phyloP scores from a whole-genome alignment of 768 basidiomycete species.

The Boletus vinaceobasis region DNA sequence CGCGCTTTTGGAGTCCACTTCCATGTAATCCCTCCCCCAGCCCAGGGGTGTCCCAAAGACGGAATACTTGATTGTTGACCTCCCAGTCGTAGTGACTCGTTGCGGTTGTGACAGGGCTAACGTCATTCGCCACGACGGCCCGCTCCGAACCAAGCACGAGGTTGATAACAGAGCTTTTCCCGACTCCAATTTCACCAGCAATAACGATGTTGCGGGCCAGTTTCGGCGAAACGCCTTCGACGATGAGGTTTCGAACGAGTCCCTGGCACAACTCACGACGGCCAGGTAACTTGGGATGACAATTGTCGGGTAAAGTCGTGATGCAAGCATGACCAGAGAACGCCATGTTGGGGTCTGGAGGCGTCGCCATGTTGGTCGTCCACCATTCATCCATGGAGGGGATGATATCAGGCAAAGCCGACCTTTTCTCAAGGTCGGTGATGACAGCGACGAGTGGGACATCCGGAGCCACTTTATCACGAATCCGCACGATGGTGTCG shows the following conservation, averaged over 20 bases:
- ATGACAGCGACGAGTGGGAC: constrained; percentile 27
- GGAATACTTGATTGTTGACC: constrained; percentile 7
- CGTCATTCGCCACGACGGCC: constrained; percentile 15
- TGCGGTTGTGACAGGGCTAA: constrained; percentile 16
- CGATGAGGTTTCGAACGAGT: constrained; percentile 13
- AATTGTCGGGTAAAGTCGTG: constrained; percentile 20
- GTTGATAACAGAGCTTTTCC: constrained; percentile 29
- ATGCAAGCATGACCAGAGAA: constrained; percentile 29
- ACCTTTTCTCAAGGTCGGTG: constrained; percentile 34
- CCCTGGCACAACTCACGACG: constrained; percentile 17
- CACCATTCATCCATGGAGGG: constrained; percentile 39
- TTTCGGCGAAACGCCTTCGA: constrained; percentile 20
- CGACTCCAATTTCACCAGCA: constrained; percentile 27
- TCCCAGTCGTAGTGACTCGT: constrained; percentile 14
- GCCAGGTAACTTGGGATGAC: constrained; percentile 19
- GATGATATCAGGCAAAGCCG: constrained; percentile 11
- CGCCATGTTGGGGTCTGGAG: constrained; percentile 30
- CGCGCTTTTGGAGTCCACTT: constrained; percentile 13
- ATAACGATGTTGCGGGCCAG: constrained; percentile 23
- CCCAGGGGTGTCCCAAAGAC: constrained; percentile 32
- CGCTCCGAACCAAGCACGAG: constrained; percentile 24
- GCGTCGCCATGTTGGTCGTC: constrained; percentile 28
- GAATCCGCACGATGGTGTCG: constrained; percentile 18
- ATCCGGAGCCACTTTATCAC: constrained; percentile 14
- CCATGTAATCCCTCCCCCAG: constrained; percentile 24